These are phyloP conservation scores for Halocafeteria seosinensis DNA, from an alignment of 108 stramenopile species.

Conservation along the genomic window DNA sequence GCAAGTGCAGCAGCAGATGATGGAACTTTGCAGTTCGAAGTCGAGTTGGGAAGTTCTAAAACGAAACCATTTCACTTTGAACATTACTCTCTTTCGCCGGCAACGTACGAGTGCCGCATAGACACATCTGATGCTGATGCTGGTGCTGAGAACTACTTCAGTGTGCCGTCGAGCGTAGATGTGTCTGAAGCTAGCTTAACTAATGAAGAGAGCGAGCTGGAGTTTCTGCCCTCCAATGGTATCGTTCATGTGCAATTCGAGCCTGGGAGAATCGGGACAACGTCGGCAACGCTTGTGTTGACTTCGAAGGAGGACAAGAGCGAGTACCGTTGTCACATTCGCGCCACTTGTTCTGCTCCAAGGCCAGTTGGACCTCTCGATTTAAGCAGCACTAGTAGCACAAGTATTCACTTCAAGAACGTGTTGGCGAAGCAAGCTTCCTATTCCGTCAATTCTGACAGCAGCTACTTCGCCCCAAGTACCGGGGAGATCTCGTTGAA, in stretches of 20 bases:
- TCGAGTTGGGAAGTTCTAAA: not conserved
- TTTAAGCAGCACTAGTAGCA: not conserved
- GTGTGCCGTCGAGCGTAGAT: not conserved
- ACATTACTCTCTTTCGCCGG: not conserved
- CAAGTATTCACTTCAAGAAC: not conserved
- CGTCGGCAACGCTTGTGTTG: not conserved
- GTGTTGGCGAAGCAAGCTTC: not conserved
- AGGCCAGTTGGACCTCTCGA: not conserved
- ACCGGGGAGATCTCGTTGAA: not conserved
- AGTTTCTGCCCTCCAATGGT: not conserved
- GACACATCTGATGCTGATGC: not conserved
- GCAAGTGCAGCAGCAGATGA: not conserved
- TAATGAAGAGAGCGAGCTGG: not conserved
- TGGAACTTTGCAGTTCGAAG: not conserved
- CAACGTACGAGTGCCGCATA: not conserved
- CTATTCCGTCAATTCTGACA: not conserved
- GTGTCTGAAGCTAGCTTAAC: not conserved
- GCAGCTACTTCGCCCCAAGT: not conserved
- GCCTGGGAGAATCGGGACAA: not conserved
- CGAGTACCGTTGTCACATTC: not conserved
- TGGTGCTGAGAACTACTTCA: no score
- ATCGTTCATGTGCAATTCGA: not conserved
- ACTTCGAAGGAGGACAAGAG: not conserved
- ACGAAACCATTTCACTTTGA: not conserved
- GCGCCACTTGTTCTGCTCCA: not conserved